phyloP scores from a whole-genome alignment of 202 grass and related monocot genomes.

The Zoysia matrella region DNA sequence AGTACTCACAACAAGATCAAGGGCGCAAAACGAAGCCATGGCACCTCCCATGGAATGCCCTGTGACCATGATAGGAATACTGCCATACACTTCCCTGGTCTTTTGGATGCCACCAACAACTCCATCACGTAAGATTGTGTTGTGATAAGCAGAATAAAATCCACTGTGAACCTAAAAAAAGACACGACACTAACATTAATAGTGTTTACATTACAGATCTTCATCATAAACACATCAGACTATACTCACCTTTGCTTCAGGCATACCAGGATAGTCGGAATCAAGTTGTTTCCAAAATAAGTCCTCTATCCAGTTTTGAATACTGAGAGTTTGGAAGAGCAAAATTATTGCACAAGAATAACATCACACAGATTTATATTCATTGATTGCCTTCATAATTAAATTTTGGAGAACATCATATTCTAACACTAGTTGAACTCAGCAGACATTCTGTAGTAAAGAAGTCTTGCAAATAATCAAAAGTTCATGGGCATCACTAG shows the following conservation, averaged over 20 bases:
- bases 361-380: not conserved
- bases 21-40: slow-evolving; percentile 92
- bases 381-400: not conserved
- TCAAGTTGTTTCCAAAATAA: slow-evolving; percentile 67
- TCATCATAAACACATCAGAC: slow-evolving; percentile 4
- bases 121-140: slow-evolving; percentile 70
- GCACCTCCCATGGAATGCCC: slow-evolving; percentile 97
- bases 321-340: slow-evolving; percentile 54
- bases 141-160: slow-evolving; percentile 99
- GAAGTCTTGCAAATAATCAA: not conserved
- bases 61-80: slow-evolving; percentile 71
- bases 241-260: slow-evolving; percentile 84
- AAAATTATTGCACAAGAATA: slow-evolving; percentile 35
- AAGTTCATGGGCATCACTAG: slow-evolving; percentile 7
- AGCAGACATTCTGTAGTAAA: not conserved
- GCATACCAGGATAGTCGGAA: slow-evolving; percentile 86
- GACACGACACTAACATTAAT: slow-evolving; percentile 18
- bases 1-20: slow-evolving; percentile 85
- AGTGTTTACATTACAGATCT: not conserved
- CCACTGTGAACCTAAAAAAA: slow-evolving; percentile 84
- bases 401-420: slow-evolving; percentile 25
- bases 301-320: slow-evolving; percentile 76
- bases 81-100: slow-evolving; percentile 68
- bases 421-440: not conserved
- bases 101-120: slow-evolving; percentile 66